Conservation (phyloP, 768 basidiomycete species). For the Suillus subaureus region DNA sequence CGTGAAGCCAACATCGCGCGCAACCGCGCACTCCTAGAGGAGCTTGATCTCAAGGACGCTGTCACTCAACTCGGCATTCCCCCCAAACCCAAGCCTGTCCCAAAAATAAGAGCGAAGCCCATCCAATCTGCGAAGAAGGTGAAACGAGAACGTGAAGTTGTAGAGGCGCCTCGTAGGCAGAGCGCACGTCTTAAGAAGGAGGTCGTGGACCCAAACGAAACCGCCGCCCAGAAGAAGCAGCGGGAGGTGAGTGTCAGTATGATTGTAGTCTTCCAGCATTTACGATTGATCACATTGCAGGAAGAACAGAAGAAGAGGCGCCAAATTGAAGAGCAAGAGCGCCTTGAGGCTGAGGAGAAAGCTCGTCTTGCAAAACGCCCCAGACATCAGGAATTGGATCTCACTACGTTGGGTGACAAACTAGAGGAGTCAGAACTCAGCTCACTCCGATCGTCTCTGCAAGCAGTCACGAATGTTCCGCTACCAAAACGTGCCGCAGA, state of each 20-base stretch:
- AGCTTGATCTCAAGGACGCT: slow-evolving; percentile 67
- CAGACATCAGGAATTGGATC: slow-evolving; percentile 65
- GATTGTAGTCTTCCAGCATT: not conserved
- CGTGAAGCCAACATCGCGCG: slow-evolving; percentile 82
- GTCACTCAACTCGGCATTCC: slow-evolving; percentile 49
- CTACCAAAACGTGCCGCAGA: slow-evolving; percentile 42
- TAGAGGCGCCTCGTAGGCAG: slow-evolving; percentile 60
- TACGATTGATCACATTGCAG: slow-evolving; percentile 26
- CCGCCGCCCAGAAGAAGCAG: slow-evolving; percentile 59
- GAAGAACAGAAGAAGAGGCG: slow-evolving; percentile 53
- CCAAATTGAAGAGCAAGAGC: slow-evolving; percentile 61
- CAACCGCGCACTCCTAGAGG: slow-evolving; percentile 72
- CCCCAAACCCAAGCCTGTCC: slow-evolving; percentile 39
- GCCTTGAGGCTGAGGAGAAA: slow-evolving; percentile 61
- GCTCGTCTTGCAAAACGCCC: slow-evolving; percentile 67
- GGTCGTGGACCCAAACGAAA: slow-evolving; percentile 62
- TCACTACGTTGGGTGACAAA: slow-evolving; percentile 52
- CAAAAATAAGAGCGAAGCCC: slow-evolving; percentile 56
- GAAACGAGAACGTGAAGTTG: slow-evolving; percentile 48
- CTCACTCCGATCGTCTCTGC: slow-evolving; percentile 48
- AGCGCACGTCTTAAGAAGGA: slow-evolving; percentile 61
- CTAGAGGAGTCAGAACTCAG: slow-evolving; percentile 46
- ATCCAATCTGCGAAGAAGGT: slow-evolving; percentile 56
- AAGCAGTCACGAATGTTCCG: slow-evolving; percentile 37
- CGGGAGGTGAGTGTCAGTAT: slow-evolving; percentile 55